Base-by-base conservation (phyloP, 208 protist genomes). In the Naegleria gruberi region DNA sequence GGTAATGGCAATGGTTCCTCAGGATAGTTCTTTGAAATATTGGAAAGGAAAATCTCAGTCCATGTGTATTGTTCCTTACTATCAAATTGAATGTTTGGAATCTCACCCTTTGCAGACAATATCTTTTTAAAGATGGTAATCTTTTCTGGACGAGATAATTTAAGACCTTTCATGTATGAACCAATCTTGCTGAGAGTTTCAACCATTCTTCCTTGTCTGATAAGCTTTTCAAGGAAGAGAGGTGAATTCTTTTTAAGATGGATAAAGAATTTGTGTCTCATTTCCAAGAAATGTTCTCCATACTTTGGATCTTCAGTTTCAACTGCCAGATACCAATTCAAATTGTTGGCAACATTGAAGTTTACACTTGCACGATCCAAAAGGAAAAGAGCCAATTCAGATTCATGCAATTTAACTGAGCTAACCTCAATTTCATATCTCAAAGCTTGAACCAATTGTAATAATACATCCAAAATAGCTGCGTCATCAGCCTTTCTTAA, bases 381-480 rank as follows among this genome's bases (percentile, higher is more conserved):
- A 30, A 90, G 30, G 43, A 90, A 90, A 19, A 45, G 15, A 17
- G 42, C 89, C 0, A 90, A 47, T 41, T 90, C 51, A 8, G 34
- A 81, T 10, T 93, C 88, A 51, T 95, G 92, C 7, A 94, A 15
- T 51, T 55, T 55, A 8, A 90, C 7, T 17, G 12, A 30, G 17
- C 6, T 55, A 42, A 26, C 12, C 0, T 65, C 90, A 34, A 94
- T 43, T 47, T 90, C 89, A 77, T 90, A 90, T 26, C 89, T 7
- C 17, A 90, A 47, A 23, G 65, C 55, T 81, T 90, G 89, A 23
- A 90, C 89, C 17, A 90, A 30, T 91, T 95, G 94, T 17, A 95
- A 83, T 10, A 95, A 23, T 37, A 94, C 92, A 17, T 92, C 90
- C 2, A 93, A 65, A 23, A 95, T 47, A 19, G 95, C 92, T 73